Conservation (phyloP, 2,329 filamentous ascomycete genomes). For the Penicillium sp. region DNA sequence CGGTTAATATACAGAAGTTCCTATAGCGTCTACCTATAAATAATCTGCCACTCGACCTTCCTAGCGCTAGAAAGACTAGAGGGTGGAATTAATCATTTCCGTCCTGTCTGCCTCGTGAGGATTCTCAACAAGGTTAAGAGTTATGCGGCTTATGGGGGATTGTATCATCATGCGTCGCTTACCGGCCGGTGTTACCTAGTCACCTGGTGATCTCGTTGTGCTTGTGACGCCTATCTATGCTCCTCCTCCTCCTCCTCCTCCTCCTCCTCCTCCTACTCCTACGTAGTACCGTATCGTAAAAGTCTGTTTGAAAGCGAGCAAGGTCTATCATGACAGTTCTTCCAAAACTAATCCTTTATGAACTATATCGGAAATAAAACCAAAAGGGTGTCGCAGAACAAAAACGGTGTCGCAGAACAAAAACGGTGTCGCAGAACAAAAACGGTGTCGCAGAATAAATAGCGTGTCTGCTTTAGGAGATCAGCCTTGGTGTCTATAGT, state of each 20-base stretch:
- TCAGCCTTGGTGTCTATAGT: background rate
- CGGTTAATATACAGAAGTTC: background rate
- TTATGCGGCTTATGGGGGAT: no score
- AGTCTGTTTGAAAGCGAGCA: slow-evolving; percentile 2
- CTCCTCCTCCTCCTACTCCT: background rate
- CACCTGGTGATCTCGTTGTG: background rate
- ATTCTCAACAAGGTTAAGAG: background rate
- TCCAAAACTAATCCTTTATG: background rate
- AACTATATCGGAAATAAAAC: slow-evolving; percentile 6
- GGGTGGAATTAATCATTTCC: background rate
- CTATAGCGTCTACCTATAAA: slow-evolving; percentile 8
- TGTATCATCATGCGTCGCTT: no score
- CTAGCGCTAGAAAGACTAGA: slow-evolving; percentile 5
- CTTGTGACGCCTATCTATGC: background rate
- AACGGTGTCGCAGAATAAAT: background rate
- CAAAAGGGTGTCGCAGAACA: slow-evolving; percentile 4
- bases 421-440: background rate
- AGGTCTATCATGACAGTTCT: slow-evolving; percentile 1
- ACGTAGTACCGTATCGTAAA: background rate
- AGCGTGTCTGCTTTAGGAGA: no score
- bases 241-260: background rate
- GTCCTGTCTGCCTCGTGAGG: slow-evolving; percentile 1
- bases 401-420: background rate
- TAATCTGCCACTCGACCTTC: background rate
- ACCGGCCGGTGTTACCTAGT: no score